Percentiles rank a stretch among this genome's conserved stretches.
Evolutionary conservation across 2,329 filamentous ascomycete species (phyloP).

Genomic region (Trichoderma endophyticum): DNA sequence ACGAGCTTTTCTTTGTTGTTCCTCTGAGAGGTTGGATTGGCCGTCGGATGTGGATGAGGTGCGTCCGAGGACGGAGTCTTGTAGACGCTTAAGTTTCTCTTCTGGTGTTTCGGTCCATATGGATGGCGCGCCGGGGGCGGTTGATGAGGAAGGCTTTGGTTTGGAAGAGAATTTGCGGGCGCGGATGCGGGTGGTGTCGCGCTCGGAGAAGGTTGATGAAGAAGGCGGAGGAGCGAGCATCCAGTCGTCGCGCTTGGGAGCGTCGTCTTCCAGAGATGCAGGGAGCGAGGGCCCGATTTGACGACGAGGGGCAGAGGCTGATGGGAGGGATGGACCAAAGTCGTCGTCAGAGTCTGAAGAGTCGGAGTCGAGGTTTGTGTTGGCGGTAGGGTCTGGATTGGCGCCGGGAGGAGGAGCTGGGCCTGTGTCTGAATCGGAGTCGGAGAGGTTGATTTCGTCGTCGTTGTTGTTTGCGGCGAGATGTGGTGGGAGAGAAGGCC

Average conservation of each 20-base stretch:
- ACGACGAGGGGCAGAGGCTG: slow-evolving; percentile 44
- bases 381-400: slow-evolving; percentile 28
- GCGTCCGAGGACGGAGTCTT: slow-evolving; percentile 79
- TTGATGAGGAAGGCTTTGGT: slow-evolving; percentile 27
- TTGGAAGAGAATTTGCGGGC: slow-evolving; percentile 78
- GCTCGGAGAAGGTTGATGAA: slow-evolving; percentile 54
- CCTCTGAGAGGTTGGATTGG: slow-evolving; percentile 36
- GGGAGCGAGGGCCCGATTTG: slow-evolving; percentile 36
- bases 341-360: slow-evolving; percentile 41
- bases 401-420: slow-evolving; percentile 36
- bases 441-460: slow-evolving; percentile 41
- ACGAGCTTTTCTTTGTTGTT: slow-evolving; percentile 56
- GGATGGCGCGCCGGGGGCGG: slow-evolving; percentile 51
- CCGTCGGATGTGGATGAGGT: slow-evolving; percentile 33
- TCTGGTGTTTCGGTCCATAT: slow-evolving; percentile 93
- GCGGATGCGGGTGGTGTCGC: slow-evolving; percentile 78
- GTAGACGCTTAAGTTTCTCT: slow-evolving; percentile 76
- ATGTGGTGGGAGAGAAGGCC: slow-evolving; percentile 15
- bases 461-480: slow-evolving; percentile 28
- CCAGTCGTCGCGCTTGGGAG: slow-evolving; percentile 75
- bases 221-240: slow-evolving; percentile 69
- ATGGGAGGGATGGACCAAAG: slow-evolving; percentile 60
- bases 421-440: slow-evolving; percentile 34
- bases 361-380: slow-evolving; percentile 30
- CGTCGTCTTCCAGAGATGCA: slow-evolving; percentile 37